A percentile compares a stretch with the other conserved stretches of the same genome.
These are phyloP conservation scores for Cystobasidium pallidum DNA, from an alignment of 1,284 basidiomycete genomes.

Conservation along the genomic window DNA sequence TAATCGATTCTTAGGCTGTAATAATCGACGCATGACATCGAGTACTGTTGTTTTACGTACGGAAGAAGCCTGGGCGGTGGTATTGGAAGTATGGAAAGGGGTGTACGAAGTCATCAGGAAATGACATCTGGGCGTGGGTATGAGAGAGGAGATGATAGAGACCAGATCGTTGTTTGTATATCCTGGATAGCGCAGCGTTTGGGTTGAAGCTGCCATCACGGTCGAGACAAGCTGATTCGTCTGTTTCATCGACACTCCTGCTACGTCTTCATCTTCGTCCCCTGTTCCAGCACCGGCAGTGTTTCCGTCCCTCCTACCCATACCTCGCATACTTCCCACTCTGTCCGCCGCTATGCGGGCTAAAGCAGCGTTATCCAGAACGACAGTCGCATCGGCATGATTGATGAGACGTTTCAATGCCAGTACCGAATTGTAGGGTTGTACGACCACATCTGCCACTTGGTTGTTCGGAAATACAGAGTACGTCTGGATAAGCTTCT, in stretches of 20 bases:
- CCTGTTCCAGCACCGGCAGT: constrained; percentile 1
- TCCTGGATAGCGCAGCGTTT: constrained; percentile 94
- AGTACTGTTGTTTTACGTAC: constrained; percentile 89
- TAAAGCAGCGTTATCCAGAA: constrained; percentile 94
- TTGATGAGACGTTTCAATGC: constrained; percentile 93
- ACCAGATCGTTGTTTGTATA: constrained; percentile 99
- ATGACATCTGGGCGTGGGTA: constrained; percentile 98
- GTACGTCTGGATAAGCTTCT: constrained; percentile 99
- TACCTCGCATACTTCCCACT: constrained; percentile 43
- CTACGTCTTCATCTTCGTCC: not conserved
- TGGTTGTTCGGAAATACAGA: constrained; percentile 95
- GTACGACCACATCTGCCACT: constrained; percentile 91
- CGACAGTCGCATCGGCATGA: constrained; percentile 95
- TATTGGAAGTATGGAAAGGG: constrained; percentile 76
- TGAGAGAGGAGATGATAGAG: constrained; percentile 93
- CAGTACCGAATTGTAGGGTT: constrained; percentile 95
- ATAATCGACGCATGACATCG: constrained; percentile 95
- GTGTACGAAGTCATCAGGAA: constrained; percentile 99
- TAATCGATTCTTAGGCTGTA: constrained; percentile 99
- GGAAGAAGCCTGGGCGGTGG: constrained; percentile 71
- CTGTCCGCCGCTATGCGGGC: constrained; percentile 89
- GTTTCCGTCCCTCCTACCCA: constrained; percentile 16
- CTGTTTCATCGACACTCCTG: constrained; percentile 34
- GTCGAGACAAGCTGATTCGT: constrained; percentile 67
- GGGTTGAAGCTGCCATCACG: constrained; percentile 95